These are phyloP conservation scores for Kwoniella sp. DNA, from an alignment of 768 basidiomycete species.

Conservation along the genomic window DNA sequence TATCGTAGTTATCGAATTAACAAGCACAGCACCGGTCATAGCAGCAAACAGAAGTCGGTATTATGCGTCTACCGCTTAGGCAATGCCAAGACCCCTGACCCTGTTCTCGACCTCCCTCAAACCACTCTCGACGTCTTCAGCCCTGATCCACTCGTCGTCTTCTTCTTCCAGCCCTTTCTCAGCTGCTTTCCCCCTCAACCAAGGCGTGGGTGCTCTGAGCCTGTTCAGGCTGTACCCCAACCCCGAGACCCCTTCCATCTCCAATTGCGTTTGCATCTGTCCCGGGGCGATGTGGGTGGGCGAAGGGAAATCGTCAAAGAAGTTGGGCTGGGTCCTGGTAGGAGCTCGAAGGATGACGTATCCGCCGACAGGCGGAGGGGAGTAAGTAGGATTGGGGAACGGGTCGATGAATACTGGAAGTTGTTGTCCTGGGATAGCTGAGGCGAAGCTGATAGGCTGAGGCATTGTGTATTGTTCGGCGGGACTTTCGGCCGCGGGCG, in stretches of 20 bases:
- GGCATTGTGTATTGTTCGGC: background rate
- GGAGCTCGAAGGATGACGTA: slow-evolving; percentile 26
- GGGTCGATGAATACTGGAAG: slow-evolving; percentile 17
- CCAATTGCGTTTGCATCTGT: background rate
- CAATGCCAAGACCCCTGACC: slow-evolving; percentile 13
- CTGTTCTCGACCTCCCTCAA: slow-evolving; percentile 5
- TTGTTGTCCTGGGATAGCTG: background rate
- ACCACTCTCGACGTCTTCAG: slow-evolving; percentile 10
- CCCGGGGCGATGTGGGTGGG: slow-evolving; percentile 5
- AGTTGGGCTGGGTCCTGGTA: slow-evolving; percentile 2
- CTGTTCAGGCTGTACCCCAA: slow-evolving; percentile 29
- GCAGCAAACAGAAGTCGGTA: too few species aligned
- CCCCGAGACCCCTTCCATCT: slow-evolving; percentile 14
- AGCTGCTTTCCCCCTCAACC: slow-evolving; percentile 14
- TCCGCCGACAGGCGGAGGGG: slow-evolving; percentile 4
- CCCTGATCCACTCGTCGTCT: slow-evolving; percentile 24
- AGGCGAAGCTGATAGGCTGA: background rate
- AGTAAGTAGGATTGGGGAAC: background rate
- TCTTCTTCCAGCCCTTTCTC: slow-evolving; percentile 10
- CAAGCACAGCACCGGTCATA: too few species aligned
- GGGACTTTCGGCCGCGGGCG: background rate
- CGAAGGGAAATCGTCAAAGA: slow-evolving; percentile 14
- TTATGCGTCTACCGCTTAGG: too few species aligned
- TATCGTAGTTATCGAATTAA: too few species aligned
- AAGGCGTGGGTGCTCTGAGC: slow-evolving; percentile 26